A percentile compares a stretch with the other conserved stretches of the same genome.
These are phyloP conservation scores for Sugiyamaella grinbergsii DNA, from an alignment of 1,139 yeast genomes.

Conservation along the genomic window DNA sequence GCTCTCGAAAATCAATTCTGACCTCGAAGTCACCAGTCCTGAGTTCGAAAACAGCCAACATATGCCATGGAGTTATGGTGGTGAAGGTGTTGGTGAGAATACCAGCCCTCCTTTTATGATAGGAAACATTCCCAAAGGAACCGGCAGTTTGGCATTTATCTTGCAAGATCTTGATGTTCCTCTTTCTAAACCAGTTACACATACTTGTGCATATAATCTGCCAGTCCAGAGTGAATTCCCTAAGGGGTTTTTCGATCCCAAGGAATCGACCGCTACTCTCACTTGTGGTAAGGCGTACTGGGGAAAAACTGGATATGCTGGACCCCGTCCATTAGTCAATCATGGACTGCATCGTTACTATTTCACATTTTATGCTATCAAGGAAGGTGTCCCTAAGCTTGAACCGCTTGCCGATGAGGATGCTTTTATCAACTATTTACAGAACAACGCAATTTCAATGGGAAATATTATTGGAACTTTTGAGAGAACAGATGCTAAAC, in stretches of 20 bases:
- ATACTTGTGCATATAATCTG: constrained; percentile 26
- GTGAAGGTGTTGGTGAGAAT: constrained; percentile 27
- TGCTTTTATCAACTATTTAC: constrained; percentile 8
- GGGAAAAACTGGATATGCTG: constrained; percentile 26
- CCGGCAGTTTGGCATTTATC: constrained; percentile 25
- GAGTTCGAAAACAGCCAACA: constrained; percentile 26
- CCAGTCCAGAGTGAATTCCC: constrained; percentile 15
- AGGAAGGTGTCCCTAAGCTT: constrained; percentile 12
- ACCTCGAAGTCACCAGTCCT: constrained; percentile 26
- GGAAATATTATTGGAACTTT: constrained; percentile 29
- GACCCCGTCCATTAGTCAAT: constrained; percentile 30
- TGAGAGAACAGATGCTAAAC: constrained; percentile 29
- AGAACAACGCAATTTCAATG: constrained; percentile 26
- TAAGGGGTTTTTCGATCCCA: constrained; percentile 24
- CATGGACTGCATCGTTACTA: constrained; percentile 32
- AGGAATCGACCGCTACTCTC: constrained; percentile 8
- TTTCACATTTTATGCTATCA: constrained; percentile 29
- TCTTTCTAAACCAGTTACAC: constrained; percentile 28
- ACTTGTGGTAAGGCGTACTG: constrained; percentile 26
- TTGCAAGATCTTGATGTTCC: constrained; percentile 32
- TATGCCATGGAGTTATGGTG: constrained; percentile 31
- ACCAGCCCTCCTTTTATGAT: constrained; percentile 27
- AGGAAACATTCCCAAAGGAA: constrained; percentile 25
- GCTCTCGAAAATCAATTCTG: constrained; percentile 19
- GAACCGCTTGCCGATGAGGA: constrained; percentile 18